phyloP scores from a whole-genome alignment of 176 grass and related monocot species.

The Secale cereale region DNA sequence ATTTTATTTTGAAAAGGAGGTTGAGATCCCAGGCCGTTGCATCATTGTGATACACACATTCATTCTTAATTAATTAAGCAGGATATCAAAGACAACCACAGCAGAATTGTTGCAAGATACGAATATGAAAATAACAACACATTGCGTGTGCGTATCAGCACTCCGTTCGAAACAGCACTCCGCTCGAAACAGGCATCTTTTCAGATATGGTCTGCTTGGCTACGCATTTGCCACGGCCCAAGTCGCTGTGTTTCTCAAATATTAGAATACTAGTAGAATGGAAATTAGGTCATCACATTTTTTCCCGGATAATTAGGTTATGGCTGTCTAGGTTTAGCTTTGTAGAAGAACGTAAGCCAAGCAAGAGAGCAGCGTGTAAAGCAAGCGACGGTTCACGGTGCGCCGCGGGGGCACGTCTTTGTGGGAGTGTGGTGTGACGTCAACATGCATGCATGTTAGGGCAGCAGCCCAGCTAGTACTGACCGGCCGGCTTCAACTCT shows the following conservation, averaged over 20 bases:
- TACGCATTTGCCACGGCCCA: not conserved
- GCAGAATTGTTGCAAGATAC: too few relatives aligned
- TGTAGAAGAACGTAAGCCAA: not conserved
- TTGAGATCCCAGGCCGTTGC: too few relatives aligned
- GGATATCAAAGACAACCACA: too few relatives aligned
- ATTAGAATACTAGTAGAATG: not conserved
- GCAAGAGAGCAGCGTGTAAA: not conserved
- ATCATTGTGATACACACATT: too few relatives aligned
- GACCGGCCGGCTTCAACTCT: not conserved
- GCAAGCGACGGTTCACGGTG: not conserved
- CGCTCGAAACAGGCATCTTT: too few relatives aligned
- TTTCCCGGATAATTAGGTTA: too few relatives aligned
- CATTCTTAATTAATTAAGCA: too few relatives aligned
- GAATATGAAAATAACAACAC: too few relatives aligned
- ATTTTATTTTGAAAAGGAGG: too few relatives aligned
- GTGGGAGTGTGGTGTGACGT: not conserved
- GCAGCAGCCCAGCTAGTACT: not conserved
- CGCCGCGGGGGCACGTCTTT: not conserved
- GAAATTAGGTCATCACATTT: not conserved
- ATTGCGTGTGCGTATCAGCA: too few relatives aligned
- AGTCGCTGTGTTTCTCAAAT: not conserved
- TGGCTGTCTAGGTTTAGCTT: not conserved
- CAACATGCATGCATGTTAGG: not conserved
- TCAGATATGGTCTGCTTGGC: not conserved
- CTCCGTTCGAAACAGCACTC: too few relatives aligned